phyloP scores from a whole-genome alignment of 2,329 filamentous ascomycete species.

The Cytospora mali region DNA sequence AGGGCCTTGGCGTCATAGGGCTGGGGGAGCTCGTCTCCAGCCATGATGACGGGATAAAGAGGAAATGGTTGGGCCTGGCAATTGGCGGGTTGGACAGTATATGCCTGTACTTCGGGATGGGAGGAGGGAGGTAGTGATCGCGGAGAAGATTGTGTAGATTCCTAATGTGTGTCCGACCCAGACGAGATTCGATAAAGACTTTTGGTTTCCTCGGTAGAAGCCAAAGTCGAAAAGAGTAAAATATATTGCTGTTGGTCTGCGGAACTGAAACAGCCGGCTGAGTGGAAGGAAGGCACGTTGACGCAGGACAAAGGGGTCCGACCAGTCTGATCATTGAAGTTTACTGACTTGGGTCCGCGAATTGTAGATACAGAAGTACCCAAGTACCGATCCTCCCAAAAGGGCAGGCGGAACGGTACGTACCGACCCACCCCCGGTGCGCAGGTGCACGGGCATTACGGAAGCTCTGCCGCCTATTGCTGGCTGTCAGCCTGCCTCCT shows the following conservation, averaged over 20 bases:
- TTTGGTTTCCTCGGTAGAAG: not conserved
- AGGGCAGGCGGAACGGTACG: slow-evolving; percentile 20
- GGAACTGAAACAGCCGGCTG: not conserved
- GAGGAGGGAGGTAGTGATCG: not conserved
- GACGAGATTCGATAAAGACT: not conserved
- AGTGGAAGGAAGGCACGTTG: slow-evolving; percentile 10
- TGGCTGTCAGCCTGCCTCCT: slow-evolving; percentile 1
- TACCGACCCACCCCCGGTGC: slow-evolving; percentile 8
- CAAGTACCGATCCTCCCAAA: not conserved
- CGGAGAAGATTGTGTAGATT: not conserved
- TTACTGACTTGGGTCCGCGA: not conserved
- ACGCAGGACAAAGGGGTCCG: slow-evolving; percentile 9
- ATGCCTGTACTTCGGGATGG: not conserved
- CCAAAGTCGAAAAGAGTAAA: not conserved
- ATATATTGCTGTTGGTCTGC: not conserved
- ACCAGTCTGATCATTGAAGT: not conserved
- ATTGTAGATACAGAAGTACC: not conserved
- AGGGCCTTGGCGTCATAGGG: slow-evolving; percentile 63
- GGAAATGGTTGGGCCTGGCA: not conserved
- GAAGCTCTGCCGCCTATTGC: slow-evolving; percentile 26
- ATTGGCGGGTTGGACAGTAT: not conserved
- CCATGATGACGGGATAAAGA: slow-evolving; percentile 36
- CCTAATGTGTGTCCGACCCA: not conserved
- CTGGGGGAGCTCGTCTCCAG: slow-evolving; percentile 54
- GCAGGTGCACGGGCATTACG: slow-evolving; percentile 21